These are phyloP conservation scores for Gamsiella multidivaricata DNA, from an alignment of 192 early-diverging fungal genomes.

Conservation along the genomic window DNA sequence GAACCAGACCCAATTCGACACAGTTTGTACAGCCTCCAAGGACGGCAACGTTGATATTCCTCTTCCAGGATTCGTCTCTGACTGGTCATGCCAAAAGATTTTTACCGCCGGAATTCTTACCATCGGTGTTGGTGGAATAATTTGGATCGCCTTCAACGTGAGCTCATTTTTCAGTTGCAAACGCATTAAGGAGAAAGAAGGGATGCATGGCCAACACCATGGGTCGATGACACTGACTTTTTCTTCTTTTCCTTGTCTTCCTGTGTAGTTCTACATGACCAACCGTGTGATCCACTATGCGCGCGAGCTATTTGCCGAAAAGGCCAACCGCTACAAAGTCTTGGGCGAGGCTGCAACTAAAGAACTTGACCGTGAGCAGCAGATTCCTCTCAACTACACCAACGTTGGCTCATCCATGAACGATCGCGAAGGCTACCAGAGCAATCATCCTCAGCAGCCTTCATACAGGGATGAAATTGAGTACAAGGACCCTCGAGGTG, in stretches of 20 bases:
- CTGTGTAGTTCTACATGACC: constrained; percentile 46
- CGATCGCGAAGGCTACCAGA: constrained; percentile 11
- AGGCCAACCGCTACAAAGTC: constrained; percentile 38
- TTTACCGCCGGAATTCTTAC: constrained; percentile 19
- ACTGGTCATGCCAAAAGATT: constrained; percentile 36
- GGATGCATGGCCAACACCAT: neutral
- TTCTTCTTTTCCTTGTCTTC: neutral
- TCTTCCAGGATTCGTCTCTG: constrained; percentile 25
- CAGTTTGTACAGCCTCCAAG: constrained; percentile 30
- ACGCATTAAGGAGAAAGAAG: constrained; percentile 7
- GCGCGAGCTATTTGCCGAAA: constrained; percentile 33
- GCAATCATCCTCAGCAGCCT: constrained; percentile 14
- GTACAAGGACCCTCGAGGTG: constrained; percentile 28
- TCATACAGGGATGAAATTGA: constrained; percentile 49
- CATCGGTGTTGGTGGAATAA: constrained; percentile 20
- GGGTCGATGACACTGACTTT: neutral
- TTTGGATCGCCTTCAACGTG: constrained; percentile 48
- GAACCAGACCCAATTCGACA: constrained; percentile 23
- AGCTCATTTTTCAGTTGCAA: neutral
- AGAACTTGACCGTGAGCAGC: constrained; percentile 48
- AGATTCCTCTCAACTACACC: constrained; percentile 51
- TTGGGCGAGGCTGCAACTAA: constrained; percentile 43
- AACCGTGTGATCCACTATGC: constrained; percentile 54
- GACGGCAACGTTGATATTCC: neutral
- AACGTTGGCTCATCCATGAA: constrained; percentile 19